Evolutionary conservation across 352 stramenopile genomes (phyloP).

Genomic region (Pythium grandisporangium): DNA sequence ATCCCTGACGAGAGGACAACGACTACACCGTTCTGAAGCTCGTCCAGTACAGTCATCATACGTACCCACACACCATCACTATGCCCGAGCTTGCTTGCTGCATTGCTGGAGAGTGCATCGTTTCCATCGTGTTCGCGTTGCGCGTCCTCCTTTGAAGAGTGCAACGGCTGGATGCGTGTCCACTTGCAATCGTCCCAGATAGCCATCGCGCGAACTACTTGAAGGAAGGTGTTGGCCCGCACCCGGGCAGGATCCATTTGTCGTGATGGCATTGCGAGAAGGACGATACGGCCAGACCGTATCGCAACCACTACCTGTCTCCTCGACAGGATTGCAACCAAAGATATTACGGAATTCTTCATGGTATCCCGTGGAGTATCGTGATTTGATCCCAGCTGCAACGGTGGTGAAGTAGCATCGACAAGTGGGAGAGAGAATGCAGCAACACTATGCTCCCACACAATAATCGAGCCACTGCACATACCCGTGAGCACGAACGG

Average conservation of each 20-base stretch:
- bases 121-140: no score
- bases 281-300: conserved; percentile 17
- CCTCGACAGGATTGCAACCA: conserved; percentile 21
- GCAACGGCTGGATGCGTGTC: conserved; percentile 2
- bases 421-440: conserved; percentile 21
- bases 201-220: conserved; percentile 1
- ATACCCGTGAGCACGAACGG: conserved; percentile 51
- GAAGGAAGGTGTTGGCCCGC: conserved; percentile 10
- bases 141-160: no score
- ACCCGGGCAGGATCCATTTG: conserved; percentile 5
- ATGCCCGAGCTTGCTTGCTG: conserved; percentile 6
- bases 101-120: no score
- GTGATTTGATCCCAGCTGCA: no score
- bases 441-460: conserved; percentile 50
- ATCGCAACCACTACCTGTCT: conserved; percentile 34
- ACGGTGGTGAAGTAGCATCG: no score
- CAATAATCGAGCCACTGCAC: conserved; percentile 28
- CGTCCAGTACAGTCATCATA: conserved; percentile 9
- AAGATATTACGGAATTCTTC: conserved; percentile 13
- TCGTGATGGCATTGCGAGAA: conserved; percentile 4
- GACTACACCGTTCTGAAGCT: conserved; percentile 11
- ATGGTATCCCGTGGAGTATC: no score
- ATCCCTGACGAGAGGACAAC: conserved; percentile 5
- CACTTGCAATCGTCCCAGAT: conserved; percentile 9
- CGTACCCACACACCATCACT: no score